Evolutionary conservation across 352 stramenopile genomes (phyloP), one percentile per base, ranked within the genome.

Genomic region (Thalassiosira livingstoniorum): DNA sequence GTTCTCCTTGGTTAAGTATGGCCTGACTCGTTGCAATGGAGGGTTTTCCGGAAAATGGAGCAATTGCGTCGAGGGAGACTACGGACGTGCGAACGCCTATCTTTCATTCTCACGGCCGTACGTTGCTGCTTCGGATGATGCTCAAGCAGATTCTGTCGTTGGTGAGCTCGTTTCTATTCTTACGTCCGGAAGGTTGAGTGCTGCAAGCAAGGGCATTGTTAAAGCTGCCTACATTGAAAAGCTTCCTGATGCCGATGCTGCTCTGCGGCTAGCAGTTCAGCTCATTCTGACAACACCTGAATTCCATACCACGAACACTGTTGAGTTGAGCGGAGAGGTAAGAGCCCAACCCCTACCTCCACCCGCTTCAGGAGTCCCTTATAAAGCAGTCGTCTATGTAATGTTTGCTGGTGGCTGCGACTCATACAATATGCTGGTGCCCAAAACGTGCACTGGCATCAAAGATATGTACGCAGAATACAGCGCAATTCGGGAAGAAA

Each of bases 231-330:
- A 84, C 53, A 71, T 78, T 58, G 51, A 69, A 3, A 83, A 85
- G 60, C 71, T 88, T 18, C 37, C 29, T 42, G 57, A 45, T 75
- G 83, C 78, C 31, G 78, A 69, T 27, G 3, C 78, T 42, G 87
- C 89, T 0, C 31, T 81, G 0, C 39, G 57, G 64, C 32, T 81
- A 31, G 78, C 78, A 37, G 34, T 86, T 53, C 82, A 92, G 69
- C 76, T 95, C 11, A 80, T 95, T 37, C 55, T 85, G 23, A 81
- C 80, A 7, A 85, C 87, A 10, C 83, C 92, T 4, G 90, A 94
- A 75, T 96, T 95, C 64, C 90, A 95, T n/a, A 91, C 75, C 2
- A 94, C 80, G 2, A 91, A 88, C 45, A 70, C 79, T 42, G 23
- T 82, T 29, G 47, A 63, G n/a, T 65, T 71, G 34, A 87, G 39